Evolutionary conservation across 164 flowering plant genomes (phyloP), one percentile per base, ranked within the genome.

Genomic region (Vitis rupestris): DNA sequence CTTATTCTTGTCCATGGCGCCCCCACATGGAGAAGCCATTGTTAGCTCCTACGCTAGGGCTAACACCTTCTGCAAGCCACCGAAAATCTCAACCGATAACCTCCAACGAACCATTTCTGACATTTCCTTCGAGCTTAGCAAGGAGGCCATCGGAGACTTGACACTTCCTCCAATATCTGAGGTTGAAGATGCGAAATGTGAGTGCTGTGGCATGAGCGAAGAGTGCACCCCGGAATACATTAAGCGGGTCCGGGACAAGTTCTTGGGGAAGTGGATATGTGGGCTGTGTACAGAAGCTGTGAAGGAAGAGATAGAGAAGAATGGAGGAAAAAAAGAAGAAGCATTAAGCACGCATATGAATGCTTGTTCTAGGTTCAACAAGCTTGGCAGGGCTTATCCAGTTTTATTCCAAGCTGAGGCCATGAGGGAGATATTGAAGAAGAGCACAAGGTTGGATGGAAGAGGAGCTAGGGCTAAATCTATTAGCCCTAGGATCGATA

Each of bases 121-220:
- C 67, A 75, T 90, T 27, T 83, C 93, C 2, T 83, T 76, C 9
- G 84, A 88, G 56, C 69, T 90, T 2, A 81, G 82, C 85, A 85
- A 82, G 68, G 88, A 83, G 57, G 74, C 27, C 0, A 68, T 63
- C 15, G 71, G 70, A 10, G 74, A 64, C 44, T 30, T 48, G 65
- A 70, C 14, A 13, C 88, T 89, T 14, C 81, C 89, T 3, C 82
- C 95, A 0, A 89, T 93, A 23, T 83, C 87, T 0, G 90, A 93
- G 74, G 89, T 88, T 0, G 95, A 90, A 63, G 80, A 85, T 47
- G 90, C 89, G 1, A 86, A 84, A 77, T 94, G 98, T 53, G 97
- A 94, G 88, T 94, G 98, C 51, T 94, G 97, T 61, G 93, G 96
- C 27, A 82, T 91, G 90, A 73, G 72, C 7, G 98, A 94, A 71